Percentiles rank a stretch among this genome's conserved stretches.
Evolutionary conservation across 2,329 filamentous ascomycete genomes (phyloP).

Genomic region (Ascochyta viciae-villosae): DNA sequence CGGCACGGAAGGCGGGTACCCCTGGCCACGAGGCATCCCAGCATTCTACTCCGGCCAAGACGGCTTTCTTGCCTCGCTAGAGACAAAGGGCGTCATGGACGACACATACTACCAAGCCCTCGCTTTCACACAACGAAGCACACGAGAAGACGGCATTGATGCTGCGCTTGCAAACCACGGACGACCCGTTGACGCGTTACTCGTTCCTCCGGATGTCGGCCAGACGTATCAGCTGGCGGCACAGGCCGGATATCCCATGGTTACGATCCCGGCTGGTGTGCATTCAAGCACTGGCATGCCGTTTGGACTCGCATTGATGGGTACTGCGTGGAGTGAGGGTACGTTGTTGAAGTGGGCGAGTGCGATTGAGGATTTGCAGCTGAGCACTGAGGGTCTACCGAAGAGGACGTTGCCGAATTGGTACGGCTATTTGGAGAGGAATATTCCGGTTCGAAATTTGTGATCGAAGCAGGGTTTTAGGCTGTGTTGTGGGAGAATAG

Average conservation of each 20-base stretch:
- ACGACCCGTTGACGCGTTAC: slow-evolving; percentile 63
- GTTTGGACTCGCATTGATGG: slow-evolving; percentile 56
- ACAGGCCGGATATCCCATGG: slow-evolving; percentile 76
- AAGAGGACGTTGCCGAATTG: slow-evolving; percentile 46
- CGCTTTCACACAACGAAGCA: slow-evolving; percentile 63
- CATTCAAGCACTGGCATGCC: slow-evolving; percentile 55
- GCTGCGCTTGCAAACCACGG: slow-evolving; percentile 63
- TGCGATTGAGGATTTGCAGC: slow-evolving; percentile 53
- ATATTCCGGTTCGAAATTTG: slow-evolving; percentile 45
- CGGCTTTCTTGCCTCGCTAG: slow-evolving; percentile 69
- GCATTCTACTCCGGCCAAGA: slow-evolving; percentile 69
- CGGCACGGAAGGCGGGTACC: slow-evolving; percentile 70
- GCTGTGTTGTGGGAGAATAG: no score
- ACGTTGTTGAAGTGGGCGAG: slow-evolving; percentile 66
- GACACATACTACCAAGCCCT: slow-evolving; percentile 73
- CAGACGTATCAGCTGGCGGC: slow-evolving; percentile 74
- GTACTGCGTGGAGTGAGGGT: slow-evolving; percentile 68
- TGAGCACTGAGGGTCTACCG: slow-evolving; percentile 21
- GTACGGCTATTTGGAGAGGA: slow-evolving; percentile 49
- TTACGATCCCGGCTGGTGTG: slow-evolving; percentile 71
- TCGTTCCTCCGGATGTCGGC: slow-evolving; percentile 73
- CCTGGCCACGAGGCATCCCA: slow-evolving; percentile 60
- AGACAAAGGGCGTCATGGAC: slow-evolving; percentile 66
- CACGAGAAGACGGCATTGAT: slow-evolving; percentile 72
- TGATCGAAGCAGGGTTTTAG: background rate